These are phyloP conservation scores for Salvia sclarea DNA, from an alignment of 305 asterid genomes.

Conservation along the genomic window DNA sequence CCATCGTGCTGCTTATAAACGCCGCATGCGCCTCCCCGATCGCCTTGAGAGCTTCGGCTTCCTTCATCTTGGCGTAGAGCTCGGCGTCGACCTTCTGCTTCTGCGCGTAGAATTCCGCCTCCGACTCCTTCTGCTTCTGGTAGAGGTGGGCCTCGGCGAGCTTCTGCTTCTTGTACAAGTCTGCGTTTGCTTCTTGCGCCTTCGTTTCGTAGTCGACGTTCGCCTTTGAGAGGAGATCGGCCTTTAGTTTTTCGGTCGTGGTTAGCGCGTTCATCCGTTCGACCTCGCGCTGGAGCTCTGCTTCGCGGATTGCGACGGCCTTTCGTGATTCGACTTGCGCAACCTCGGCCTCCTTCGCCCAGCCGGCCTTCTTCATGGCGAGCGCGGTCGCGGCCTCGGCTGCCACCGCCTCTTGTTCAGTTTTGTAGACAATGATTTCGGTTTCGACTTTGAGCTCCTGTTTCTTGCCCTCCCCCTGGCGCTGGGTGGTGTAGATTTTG, in stretches of 20 bases:
- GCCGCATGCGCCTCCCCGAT: slow-evolving; percentile 51
- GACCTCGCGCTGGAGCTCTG: slow-evolving; percentile 56
- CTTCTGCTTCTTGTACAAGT: slow-evolving; percentile 49
- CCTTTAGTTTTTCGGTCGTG: slow-evolving; percentile 40
- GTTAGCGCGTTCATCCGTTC: slow-evolving; percentile 55
- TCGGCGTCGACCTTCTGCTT: slow-evolving; percentile 44
- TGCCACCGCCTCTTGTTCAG: slow-evolving; percentile 56
- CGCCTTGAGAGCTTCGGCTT: slow-evolving; percentile 50
- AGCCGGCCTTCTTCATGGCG: slow-evolving; percentile 57
- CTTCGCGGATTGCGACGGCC: slow-evolving; percentile 57
- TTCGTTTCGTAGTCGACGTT: slow-evolving; percentile 46
- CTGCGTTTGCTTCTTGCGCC: slow-evolving; percentile 57
- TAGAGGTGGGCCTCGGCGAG: slow-evolving; percentile 47
- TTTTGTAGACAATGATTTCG: slow-evolving; percentile 53
- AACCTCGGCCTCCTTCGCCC: slow-evolving; percentile 56
- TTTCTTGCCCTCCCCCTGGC: slow-evolving; percentile 56
- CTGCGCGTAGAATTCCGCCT: slow-evolving; percentile 37
- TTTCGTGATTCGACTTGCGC: slow-evolving; percentile 59
- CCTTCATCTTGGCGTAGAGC: slow-evolving; percentile 43
- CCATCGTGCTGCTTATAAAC: slow-evolving; percentile 34
- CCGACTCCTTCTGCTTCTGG: slow-evolving; percentile 49
- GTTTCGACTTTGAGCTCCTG: slow-evolving; percentile 53
- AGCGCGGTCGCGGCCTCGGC: slow-evolving; percentile 53
- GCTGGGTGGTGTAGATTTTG: slow-evolving; percentile 46
- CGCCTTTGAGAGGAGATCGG: slow-evolving; percentile 39